Percentiles rank a stretch among this genome's conserved stretches.
Conservation (phyloP, 345 rosid genomes). For the Jatropha curcas region DNA sequence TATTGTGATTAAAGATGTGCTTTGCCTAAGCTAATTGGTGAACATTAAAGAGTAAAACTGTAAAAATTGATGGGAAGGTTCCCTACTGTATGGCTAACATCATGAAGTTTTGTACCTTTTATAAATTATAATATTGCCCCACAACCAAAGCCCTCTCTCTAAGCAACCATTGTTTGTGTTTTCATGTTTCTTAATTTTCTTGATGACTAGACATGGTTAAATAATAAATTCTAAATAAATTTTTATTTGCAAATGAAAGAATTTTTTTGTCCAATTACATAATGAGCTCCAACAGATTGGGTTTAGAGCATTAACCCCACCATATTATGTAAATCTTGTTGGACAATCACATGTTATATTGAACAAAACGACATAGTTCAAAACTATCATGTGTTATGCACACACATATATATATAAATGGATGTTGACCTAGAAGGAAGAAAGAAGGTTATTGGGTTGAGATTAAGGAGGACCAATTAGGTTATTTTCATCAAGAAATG, state of each 20-base stretch:
- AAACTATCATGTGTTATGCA: not conserved
- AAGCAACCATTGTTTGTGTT: not conserved
- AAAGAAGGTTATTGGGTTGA: not conserved
- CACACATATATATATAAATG: not conserved
- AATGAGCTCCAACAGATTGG: not conserved
- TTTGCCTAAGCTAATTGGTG: slow-evolving; percentile 19
- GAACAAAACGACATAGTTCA: not conserved
- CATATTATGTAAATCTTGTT: not conserved
- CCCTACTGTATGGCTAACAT: slow-evolving; percentile 1
- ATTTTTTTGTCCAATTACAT: too few relatives aligned
- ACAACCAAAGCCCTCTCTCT: too few relatives aligned
- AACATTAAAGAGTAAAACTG: slow-evolving; percentile 10
- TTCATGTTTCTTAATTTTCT: too few relatives aligned
- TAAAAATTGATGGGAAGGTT: not conserved
- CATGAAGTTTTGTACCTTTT: not conserved
- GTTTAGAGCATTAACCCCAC: not conserved
- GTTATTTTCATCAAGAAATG: not conserved
- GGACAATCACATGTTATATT: not conserved
- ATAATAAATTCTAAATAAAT: too few relatives aligned
- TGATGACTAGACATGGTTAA: not conserved
- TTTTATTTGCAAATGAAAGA: too few relatives aligned
- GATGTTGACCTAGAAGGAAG: not conserved
- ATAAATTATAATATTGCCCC: too few relatives aligned
- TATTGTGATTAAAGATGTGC: not conserved
- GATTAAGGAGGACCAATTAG: too few relatives aligned